Conservation (phyloP, 768 basidiomycete genomes). For the Boletus pseudo-olivaceus region DNA sequence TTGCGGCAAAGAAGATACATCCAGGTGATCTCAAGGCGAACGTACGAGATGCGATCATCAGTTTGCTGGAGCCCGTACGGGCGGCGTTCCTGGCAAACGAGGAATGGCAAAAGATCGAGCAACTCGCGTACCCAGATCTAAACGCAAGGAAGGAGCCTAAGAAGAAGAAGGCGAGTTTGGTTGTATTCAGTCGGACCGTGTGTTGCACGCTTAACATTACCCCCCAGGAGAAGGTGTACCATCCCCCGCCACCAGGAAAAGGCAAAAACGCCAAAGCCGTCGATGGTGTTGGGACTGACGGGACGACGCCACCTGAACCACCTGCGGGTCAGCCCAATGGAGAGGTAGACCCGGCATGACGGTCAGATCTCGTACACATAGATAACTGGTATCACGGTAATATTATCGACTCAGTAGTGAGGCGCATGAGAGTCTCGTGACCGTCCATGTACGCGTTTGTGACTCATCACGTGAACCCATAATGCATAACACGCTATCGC, state of each 20-base stretch:
- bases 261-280: conserved; percentile 46
- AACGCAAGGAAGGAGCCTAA: conserved; percentile 59
- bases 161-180: conserved; percentile 49
- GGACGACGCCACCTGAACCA: neutral
- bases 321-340: conserved; percentile 3
- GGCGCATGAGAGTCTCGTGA: neutral
- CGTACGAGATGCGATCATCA: conserved; percentile 70
- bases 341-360: conserved; percentile 3
- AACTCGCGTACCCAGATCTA: conserved; percentile 80
- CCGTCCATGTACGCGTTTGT: neutral
- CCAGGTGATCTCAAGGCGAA: conserved; percentile 86
- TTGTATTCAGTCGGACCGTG: neutral
- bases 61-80: conserved; percentile 77
- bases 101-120: conserved; percentile 77
- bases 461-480: neutral
- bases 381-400: neutral
- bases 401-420: too few relatives aligned
- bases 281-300: conserved; percentile 5
- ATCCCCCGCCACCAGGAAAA: conserved; percentile 79
- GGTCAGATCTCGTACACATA: neutral
- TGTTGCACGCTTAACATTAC: neutral
- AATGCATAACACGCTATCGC: neutral
- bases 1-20: conserved; percentile 72
- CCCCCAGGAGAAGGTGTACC: conserved; percentile 71
- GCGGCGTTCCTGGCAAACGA: conserved; percentile 69